Conservation (phyloP, 2,329 filamentous ascomycete genomes). For the Biscogniauxia sp. region DNA sequence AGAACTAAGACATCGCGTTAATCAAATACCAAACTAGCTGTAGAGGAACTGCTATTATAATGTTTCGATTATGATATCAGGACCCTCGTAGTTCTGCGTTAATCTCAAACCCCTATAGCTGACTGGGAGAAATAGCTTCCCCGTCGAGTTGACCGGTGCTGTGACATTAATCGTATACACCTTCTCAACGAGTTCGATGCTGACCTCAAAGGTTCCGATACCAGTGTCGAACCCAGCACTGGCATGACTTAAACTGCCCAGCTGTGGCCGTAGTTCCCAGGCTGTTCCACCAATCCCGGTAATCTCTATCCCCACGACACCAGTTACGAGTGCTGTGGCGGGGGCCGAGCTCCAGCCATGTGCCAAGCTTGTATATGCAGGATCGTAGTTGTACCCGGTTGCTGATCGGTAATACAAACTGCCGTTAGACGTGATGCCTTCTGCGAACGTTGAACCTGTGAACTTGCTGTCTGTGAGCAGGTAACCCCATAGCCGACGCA, state of each 20-base stretch:
- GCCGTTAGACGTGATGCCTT: conserved; percentile 37
- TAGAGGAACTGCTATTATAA: neutral
- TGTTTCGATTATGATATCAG: neutral
- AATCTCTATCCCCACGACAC: conserved; percentile 28
- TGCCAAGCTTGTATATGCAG: conserved; percentile 33
- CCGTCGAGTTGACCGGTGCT: neutral
- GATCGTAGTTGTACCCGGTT: conserved; percentile 32
- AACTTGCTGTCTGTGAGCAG: conserved; percentile 30
- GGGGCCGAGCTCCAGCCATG: conserved; percentile 37
- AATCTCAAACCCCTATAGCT: neutral
- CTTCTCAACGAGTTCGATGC: neutral
- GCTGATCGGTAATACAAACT: conserved; percentile 33
- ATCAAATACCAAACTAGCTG: too few species aligned
- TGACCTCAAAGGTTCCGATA: neutral
- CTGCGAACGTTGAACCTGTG: conserved; percentile 36
- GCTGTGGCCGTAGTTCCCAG: neutral
- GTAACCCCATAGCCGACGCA: conserved; percentile 30
- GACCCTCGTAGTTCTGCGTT: neutral
- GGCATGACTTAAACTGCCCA: neutral
- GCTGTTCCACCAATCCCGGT: neutral
- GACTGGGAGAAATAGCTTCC: neutral
- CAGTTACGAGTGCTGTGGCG: conserved; percentile 27
- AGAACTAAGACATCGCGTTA: too few species aligned
- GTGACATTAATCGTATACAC: neutral
- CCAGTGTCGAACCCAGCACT: neutral